Evolutionary conservation across 176 grass and related monocot species (phyloP), one percentile per base, ranked within the genome.

Genomic region (Miscanthus lutarioriparius): DNA sequence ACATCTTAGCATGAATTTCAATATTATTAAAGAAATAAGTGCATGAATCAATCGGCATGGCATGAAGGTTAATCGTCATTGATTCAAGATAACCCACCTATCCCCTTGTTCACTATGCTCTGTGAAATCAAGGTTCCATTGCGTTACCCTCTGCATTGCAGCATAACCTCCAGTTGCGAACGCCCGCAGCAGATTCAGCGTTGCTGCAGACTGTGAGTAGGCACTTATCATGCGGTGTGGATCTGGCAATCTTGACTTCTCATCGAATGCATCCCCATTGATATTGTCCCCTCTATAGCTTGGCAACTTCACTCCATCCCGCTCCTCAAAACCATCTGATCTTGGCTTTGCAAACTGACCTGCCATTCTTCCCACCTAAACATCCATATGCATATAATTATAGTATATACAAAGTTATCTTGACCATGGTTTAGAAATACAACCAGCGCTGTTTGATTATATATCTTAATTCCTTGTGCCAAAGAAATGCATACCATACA

Each of bases 51-150:
- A 45, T 47, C 0, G 8, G 36, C 28, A 47, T 67, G 61, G 26
- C 28, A 47, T 67, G 61, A 26, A 44, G 58, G 49, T 62, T 44
- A 76, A 70, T 3, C 32, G 38, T 40, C 27, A 14, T 28, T 8
- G 67, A 43, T 59, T 82, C 27, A 33, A 73, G 23, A 28, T 78
- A 78, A 76, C 72, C 58, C 59, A 97, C 92, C 90, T 97, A 86
- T 97, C 95, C 1, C 90, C 95, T 62, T 97, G 90, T 78, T 97
- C 95, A 23, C 95, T 90, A 70, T 94, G 71, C 44, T 94, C 87
- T 32, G 92, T 93, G 87, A 97, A 97, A 82, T 94, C 95, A 66
- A 97, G 90, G 78, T 97, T 97, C 95, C 95, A 97, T 38, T 94
- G 92, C 17, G 95, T 88, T 11, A 94, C 90, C 63, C 95, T 92